Conservation (phyloP, 2,329 filamentous ascomycete species). For the Trematosphaeria pertusa region DNA sequence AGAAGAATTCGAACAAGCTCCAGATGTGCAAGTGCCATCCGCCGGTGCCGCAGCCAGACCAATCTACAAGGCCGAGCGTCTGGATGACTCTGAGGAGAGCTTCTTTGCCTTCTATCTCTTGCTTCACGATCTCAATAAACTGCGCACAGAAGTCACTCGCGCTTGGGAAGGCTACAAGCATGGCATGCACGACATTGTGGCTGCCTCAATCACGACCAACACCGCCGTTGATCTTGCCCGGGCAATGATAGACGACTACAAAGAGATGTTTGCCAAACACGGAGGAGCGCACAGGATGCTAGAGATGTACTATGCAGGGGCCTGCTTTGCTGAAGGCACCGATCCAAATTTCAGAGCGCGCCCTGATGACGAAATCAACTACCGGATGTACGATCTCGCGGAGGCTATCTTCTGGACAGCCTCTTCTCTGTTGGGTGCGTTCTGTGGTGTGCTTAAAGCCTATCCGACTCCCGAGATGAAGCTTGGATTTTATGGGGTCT, state of each 20-base stretch:
- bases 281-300: conserved; percentile 17
- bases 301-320: conserved; percentile 9
- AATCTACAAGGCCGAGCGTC: conserved; percentile 14
- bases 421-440: conserved; percentile 24
- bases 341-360: not conserved
- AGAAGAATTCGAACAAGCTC: conserved; percentile 44
- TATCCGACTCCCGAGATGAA: conserved; percentile 32
- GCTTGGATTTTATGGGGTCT: conserved; percentile 36
- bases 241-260: conserved; percentile 19
- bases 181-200: conserved; percentile 18
- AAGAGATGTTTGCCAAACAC: conserved; percentile 8
- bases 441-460: conserved; percentile 26
- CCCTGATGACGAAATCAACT: conserved; percentile 22
- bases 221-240: conserved; percentile 27
- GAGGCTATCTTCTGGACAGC: conserved; percentile 9
- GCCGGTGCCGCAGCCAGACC: not conserved
- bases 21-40: conserved; percentile 34
- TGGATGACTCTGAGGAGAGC: conserved; percentile 10
- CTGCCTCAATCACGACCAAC: conserved; percentile 26
- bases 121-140: conserved; percentile 14
- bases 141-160: conserved; percentile 18
- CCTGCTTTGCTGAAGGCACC: conserved; percentile 6
- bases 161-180: conserved; percentile 22
- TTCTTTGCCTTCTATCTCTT: conserved; percentile 18
- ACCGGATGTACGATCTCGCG: conserved; percentile 18